A percentile compares a stretch with the other conserved stretches of the same genome.
phyloP scores from a whole-genome alignment of 441 rosid species.

The Adansonia rubrostipa region DNA sequence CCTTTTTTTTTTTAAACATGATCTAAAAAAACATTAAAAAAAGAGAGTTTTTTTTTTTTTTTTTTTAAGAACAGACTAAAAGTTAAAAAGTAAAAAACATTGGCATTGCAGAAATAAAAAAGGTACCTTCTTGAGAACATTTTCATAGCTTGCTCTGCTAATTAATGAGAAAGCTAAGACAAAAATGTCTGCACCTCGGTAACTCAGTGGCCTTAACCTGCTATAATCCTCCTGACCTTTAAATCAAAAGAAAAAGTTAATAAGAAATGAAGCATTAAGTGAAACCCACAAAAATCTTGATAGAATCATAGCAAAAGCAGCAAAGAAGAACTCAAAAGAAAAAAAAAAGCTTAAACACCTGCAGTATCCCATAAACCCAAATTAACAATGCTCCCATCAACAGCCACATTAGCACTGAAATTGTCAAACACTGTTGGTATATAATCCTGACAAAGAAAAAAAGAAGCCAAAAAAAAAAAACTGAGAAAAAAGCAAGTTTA shows the following conservation, averaged over 20 bases:
- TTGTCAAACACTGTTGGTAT: slow-evolving; percentile 94
- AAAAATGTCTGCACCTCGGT: slow-evolving; percentile 93
- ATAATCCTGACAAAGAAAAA: slow-evolving; percentile 63
- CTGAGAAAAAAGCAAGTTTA: background rate
- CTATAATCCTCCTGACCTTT: slow-evolving; percentile 97
- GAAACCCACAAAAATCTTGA: slow-evolving; percentile 14
- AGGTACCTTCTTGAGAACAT: slow-evolving; percentile 89
- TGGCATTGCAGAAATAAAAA: slow-evolving; percentile 19
- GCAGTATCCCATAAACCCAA: slow-evolving; percentile 97
- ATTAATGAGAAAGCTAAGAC: slow-evolving; percentile 90
- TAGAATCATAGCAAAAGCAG: slow-evolving; percentile 12
- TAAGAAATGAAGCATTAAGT: slow-evolving; percentile 9
- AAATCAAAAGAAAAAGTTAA: slow-evolving; percentile 17
- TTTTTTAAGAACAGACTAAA: background rate
- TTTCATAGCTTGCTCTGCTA: slow-evolving; percentile 94
- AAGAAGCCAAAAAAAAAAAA: background rate
- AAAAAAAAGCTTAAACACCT: slow-evolving; percentile 45
- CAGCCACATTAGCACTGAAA: slow-evolving; percentile 93
- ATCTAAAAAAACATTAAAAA: background rate
- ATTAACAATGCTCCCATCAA: slow-evolving; percentile 85
- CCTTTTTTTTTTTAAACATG: too few relatives aligned
- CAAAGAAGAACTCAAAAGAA: slow-evolving; percentile 7
- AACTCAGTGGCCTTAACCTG: slow-evolving; percentile 95
- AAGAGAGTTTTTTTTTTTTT: too few relatives aligned
- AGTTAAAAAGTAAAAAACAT: background rate